Conservation (phyloP, 352 stramenopile genomes). For the Elongisporangium undulatum region DNA sequence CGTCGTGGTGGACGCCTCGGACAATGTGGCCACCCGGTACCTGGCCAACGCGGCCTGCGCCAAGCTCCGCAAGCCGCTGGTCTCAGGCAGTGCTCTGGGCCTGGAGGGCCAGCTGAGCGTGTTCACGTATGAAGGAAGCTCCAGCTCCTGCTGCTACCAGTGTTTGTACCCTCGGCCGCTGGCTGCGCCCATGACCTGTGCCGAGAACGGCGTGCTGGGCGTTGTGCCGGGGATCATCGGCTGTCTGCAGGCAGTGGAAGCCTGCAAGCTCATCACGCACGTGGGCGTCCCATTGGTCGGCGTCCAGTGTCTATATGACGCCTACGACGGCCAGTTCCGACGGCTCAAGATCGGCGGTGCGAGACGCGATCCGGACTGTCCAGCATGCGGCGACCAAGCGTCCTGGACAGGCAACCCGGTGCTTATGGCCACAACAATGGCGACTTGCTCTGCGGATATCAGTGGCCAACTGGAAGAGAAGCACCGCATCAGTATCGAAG, state of each 20-base stretch:
- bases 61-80: slow-evolving; percentile 70
- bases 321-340: slow-evolving; percentile 66
- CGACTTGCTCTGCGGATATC: not conserved
- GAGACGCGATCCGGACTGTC: slow-evolving; percentile 30
- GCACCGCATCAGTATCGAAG: slow-evolving; percentile 28
- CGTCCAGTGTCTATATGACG: slow-evolving; percentile 77
- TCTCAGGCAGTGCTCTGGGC: slow-evolving; percentile 95
- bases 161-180: slow-evolving; percentile 92
- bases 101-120: slow-evolving; percentile 96
- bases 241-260: slow-evolving; percentile 92
- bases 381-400: slow-evolving; percentile 16
- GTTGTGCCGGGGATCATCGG: slow-evolving; percentile 94
- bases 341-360: slow-evolving; percentile 46
- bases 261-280: slow-evolving; percentile 87
- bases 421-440: not conserved
- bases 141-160: slow-evolving; percentile 88
- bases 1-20: slow-evolving; percentile 94
- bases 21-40: slow-evolving; percentile 96
- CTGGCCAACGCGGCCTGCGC: slow-evolving; percentile 95
- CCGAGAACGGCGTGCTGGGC: slow-evolving; percentile 96
- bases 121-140: slow-evolving; percentile 78
- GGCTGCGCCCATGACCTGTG: slow-evolving; percentile 78
- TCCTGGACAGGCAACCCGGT: not conserved
- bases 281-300: slow-evolving; percentile 54
- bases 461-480: slow-evolving; percentile 11